Evolutionary conservation across 2,329 filamentous ascomycete species (phyloP).

Genomic region (Stachybotrys elegans): DNA sequence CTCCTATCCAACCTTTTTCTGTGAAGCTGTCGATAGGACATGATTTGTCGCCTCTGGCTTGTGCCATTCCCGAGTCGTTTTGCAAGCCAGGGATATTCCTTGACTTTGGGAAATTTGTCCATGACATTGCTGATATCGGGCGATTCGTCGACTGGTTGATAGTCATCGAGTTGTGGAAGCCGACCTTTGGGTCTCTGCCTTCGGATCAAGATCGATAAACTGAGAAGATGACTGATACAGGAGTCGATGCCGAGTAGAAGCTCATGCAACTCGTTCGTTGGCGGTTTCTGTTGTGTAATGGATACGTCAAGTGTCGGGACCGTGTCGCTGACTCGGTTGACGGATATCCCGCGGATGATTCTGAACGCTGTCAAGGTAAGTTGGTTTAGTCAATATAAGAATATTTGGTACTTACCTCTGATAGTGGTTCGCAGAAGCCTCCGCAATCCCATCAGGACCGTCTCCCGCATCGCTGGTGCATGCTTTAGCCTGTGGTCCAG

Average conservation of each 20-base stretch:
- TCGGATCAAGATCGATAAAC: not conserved
- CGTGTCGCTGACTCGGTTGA: too few relatives aligned
- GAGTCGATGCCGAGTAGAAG: slow-evolving; percentile 3
- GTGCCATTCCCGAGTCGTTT: slow-evolving; percentile 4
- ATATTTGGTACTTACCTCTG: not conserved
- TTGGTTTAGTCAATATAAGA: not conserved
- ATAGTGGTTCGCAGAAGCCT: not conserved
- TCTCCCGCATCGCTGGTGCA: not conserved
- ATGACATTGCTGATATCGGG: slow-evolving; percentile 3
- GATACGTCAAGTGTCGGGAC: too few relatives aligned
- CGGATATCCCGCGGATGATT: too few relatives aligned
- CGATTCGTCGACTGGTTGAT: not conserved
- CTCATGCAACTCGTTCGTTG: slow-evolving; percentile 4
- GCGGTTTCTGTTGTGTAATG: not conserved
- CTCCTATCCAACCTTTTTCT: not conserved
- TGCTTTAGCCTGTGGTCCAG: not conserved
- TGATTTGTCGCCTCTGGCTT: slow-evolving; percentile 2
- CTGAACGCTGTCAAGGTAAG: too few relatives aligned
- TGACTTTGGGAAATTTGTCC: slow-evolving; percentile 5
- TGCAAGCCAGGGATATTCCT: not conserved
- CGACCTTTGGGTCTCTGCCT: not conserved
- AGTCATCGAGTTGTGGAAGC: not conserved
- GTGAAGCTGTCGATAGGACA: slow-evolving; percentile 4
- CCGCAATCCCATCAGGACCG: not conserved
- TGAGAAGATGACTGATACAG: slow-evolving; percentile 4